Conservation (phyloP, 208 protist genomes). For the Wallacemonas sp. region DNA sequence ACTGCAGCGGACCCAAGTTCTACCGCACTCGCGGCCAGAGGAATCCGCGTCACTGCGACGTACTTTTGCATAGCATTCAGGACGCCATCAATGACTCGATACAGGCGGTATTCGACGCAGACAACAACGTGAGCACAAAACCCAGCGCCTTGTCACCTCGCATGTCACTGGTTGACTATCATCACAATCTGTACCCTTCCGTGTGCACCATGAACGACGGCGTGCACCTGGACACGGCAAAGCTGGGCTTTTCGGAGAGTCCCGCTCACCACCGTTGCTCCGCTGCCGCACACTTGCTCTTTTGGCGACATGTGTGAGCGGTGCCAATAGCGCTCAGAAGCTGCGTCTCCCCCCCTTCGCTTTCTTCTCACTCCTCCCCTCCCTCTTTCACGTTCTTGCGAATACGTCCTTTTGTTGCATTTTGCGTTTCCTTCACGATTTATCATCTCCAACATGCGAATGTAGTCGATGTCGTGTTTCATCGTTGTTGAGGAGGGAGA, state of each 20-base stretch:
- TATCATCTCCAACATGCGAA: too few species aligned
- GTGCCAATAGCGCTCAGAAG: background rate
- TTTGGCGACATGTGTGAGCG: background rate
- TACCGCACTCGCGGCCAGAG: background rate
- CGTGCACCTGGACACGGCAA: conserved; percentile 6
- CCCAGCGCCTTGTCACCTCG: background rate
- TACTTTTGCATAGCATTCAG: background rate
- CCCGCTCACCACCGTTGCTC: background rate
- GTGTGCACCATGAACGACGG: conserved; percentile 14
- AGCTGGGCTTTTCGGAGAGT: conserved; percentile 6
- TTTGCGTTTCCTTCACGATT: too few species aligned
- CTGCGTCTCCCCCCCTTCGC: background rate
- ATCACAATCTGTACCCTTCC: background rate
- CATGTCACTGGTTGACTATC: background rate
- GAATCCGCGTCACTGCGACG: background rate
- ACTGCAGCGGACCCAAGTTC: conserved; percentile 12
- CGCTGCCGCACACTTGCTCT: background rate
- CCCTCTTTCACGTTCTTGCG: too few species aligned
- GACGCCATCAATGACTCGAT: background rate
- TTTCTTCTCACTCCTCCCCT: background rate
- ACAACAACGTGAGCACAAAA: background rate
- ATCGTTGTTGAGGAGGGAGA: too few species aligned
- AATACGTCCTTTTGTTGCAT: too few species aligned
- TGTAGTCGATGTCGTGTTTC: too few species aligned
- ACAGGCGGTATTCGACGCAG: background rate